phyloP scores from a whole-genome alignment of 352 stramenopile species.

The Phytophthora syringae region DNA sequence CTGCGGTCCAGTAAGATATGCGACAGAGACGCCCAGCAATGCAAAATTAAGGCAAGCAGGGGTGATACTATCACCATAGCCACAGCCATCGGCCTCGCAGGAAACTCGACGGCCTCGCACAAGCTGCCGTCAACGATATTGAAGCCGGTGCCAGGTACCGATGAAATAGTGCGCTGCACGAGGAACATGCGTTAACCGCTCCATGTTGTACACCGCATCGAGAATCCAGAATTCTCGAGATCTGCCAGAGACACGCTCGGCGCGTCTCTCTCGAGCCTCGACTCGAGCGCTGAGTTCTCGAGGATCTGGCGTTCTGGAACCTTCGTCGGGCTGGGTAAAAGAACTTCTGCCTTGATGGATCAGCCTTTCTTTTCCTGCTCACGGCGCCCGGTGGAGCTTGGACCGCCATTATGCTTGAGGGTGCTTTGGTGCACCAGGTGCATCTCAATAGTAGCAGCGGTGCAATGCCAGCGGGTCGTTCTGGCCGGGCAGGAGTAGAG shows the following conservation, averaged over 20 bases:
- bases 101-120: background rate
- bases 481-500: too few relatives aligned
- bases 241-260: conserved; percentile 8
- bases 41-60: background rate
- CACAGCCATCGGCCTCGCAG: background rate
- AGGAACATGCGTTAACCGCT: too few relatives aligned
- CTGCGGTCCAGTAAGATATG: background rate
- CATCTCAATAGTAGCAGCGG: too few relatives aligned
- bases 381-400: too few relatives aligned
- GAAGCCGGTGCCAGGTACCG: background rate
- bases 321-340: background rate
- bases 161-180: background rate
- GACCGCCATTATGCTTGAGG: too few relatives aligned
- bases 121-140: background rate
- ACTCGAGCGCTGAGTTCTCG: too few relatives aligned
- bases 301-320: too few relatives aligned
- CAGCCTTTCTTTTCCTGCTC: background rate
- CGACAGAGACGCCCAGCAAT: background rate
- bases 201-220: background rate
- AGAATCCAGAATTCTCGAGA: conserved; percentile 5
- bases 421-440: too few relatives aligned
- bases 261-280: conserved; percentile 4
- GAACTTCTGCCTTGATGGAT: background rate
- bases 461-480: too few relatives aligned
- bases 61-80: background rate